These are phyloP conservation scores for Stagonosporopsis vannaccii DNA, from an alignment of 2,329 filamentous ascomycete species.

Conservation along the genomic window DNA sequence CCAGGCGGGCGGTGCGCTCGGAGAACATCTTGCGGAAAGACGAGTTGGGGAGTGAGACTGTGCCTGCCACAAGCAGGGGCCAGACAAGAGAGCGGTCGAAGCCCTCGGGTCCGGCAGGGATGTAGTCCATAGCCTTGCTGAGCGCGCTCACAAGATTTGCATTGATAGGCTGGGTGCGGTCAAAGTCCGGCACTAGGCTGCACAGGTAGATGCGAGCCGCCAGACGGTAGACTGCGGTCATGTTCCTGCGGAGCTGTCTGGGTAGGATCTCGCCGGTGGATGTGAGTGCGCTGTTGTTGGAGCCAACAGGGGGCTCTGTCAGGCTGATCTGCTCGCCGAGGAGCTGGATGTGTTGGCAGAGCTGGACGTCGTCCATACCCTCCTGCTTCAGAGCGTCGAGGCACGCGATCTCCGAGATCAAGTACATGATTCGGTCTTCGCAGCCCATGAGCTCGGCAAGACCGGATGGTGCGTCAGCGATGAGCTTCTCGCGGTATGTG, in stretches of 20 bases:
- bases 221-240: conserved; percentile 88
- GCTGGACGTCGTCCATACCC: conserved; percentile 79
- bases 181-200: conserved; percentile 89
- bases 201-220: conserved; percentile 97
- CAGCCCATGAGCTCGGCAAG: conserved; percentile 96
- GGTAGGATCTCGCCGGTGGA: conserved; percentile 77
- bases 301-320: conserved; percentile 68
- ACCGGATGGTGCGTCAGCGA: conserved; percentile 70
- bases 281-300: conserved; percentile 61
- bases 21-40: conserved; percentile 80
- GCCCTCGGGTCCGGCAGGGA: conserved; percentile 80
- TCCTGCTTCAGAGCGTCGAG: conserved; percentile 85
- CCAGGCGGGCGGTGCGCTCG: conserved; percentile 76
- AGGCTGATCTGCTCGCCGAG: conserved; percentile 85
- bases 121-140: conserved; percentile 76
- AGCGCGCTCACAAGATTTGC: conserved; percentile 80
- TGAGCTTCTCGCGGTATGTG: conserved; percentile 93
- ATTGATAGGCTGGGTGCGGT: conserved; percentile 75
- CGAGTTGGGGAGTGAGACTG: conserved; percentile 75
- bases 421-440: conserved; percentile 95
- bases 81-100: conserved; percentile 92
- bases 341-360: conserved; percentile 89
- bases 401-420: conserved; percentile 97
- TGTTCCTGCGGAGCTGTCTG: conserved; percentile 84
- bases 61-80: conserved; percentile 89